A percentile compares a stretch with the other conserved stretches of the same genome.
Evolutionary conservation across 345 rosid species (phyloP).

Genomic region (Turritis glabra): DNA sequence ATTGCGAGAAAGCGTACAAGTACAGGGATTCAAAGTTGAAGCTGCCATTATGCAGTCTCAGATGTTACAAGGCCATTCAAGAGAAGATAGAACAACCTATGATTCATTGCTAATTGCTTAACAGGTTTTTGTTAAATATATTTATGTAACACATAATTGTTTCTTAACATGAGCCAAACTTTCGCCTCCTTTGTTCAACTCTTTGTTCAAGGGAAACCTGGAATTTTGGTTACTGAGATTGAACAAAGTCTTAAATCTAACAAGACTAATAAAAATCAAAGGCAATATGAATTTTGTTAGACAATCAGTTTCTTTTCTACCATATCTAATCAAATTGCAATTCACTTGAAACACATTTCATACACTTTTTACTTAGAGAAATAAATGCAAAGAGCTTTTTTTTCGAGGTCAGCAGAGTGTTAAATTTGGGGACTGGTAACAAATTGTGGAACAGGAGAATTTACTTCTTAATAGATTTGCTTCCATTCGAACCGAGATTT

Average conservation of each 20-base stretch:
- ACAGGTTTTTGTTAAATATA: background rate
- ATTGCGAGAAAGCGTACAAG: conserved; percentile 65
- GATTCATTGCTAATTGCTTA: conserved; percentile 30
- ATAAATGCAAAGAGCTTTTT: no score
- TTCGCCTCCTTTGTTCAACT: background rate
- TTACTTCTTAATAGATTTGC: no score
- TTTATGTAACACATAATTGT: background rate
- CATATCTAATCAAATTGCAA: no score
- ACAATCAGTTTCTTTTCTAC: background rate
- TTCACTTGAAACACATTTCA: no score
- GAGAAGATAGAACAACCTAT: conserved; percentile 40
- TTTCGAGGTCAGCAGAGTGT: no score
- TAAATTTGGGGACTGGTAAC: no score
- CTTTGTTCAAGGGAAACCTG: background rate
- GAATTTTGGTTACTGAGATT: background rate
- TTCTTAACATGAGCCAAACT: background rate
- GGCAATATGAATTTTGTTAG: background rate
- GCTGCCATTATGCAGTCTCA: conserved; percentile 78
- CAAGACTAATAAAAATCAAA: background rate
- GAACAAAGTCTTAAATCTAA: background rate
- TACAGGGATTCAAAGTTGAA: conserved; percentile 75
- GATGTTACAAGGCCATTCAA: conserved; percentile 68
- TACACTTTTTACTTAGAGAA: no score
- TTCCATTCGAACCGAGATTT: no score
- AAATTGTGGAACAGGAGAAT: no score